phyloP scores from a whole-genome alignment of 306 rosid genomes.

The Chamaecrista fasciculata region DNA sequence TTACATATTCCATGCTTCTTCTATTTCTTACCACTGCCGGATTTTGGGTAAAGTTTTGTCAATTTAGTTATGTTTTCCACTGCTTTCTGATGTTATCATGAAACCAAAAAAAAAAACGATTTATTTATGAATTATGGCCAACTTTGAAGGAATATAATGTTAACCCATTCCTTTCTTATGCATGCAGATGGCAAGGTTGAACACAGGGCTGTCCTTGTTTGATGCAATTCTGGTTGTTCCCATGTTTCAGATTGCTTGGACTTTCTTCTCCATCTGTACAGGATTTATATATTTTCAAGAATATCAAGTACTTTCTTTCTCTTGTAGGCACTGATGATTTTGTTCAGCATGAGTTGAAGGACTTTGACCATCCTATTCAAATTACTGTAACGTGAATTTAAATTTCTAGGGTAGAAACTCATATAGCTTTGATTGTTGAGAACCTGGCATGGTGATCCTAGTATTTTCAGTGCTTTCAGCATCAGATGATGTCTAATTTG shows the following conservation, averaged over 20 bases:
- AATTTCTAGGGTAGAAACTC: neutral
- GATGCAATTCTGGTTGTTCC: conserved; percentile 99
- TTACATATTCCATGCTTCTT: conserved; percentile 89
- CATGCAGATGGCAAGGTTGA: conserved; percentile 98
- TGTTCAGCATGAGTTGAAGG: neutral
- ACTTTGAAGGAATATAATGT: neutral
- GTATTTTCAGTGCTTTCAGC: neutral
- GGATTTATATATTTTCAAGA: conserved; percentile 96
- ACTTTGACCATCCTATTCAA: neutral
- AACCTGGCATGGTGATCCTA: neutral
- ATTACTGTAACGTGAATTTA: too few species aligned
- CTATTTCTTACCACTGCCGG: conserved; percentile 96
- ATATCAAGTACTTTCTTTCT: conserved; percentile 65
- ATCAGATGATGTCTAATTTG: neutral
- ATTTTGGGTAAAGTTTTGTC: conserved; percentile 77
- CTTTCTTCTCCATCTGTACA: conserved; percentile 94
- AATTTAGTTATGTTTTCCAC: conserved; percentile 3
- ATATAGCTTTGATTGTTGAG: neutral
- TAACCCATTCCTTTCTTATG: conserved; percentile 10
- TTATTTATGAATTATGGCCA: neutral
- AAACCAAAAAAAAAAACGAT: too few species aligned
- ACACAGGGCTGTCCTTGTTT: conserved; percentile 89
- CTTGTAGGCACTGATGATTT: neutral
- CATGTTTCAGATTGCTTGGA: conserved; percentile 98
- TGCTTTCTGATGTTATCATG: neutral